These are phyloP conservation scores for Crithidia acanthocephali DNA, from an alignment of 208 protist genomes.

Conservation along the genomic window DNA sequence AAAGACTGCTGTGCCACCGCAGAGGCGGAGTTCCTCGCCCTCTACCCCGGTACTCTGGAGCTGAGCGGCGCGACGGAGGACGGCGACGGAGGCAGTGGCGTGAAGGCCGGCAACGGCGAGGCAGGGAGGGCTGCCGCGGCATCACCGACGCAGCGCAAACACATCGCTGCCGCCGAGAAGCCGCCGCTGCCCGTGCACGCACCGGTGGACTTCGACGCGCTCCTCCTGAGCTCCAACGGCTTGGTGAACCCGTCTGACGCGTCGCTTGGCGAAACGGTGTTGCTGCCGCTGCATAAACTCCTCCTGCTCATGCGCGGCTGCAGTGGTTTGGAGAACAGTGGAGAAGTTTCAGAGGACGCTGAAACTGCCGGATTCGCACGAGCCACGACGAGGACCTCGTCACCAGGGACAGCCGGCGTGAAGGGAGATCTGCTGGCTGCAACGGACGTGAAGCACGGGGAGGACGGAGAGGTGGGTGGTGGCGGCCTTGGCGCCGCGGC, in stretches of 20 bases:
- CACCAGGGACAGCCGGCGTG: background rate
- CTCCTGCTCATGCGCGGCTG: conserved; percentile 69
- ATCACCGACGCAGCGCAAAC: background rate
- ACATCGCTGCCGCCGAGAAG: background rate
- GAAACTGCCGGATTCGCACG: background rate
- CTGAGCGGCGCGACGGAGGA: background rate
- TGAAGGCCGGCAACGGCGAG: background rate
- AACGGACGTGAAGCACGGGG: background rate
- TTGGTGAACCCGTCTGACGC: background rate
- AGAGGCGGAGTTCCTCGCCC: conserved; percentile 18
- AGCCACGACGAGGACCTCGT: too few relatives aligned
- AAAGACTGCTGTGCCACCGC: conserved; percentile 14
- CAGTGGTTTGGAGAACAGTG: conserved; percentile 18
- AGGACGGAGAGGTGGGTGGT: too few relatives aligned
- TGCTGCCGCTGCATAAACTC: conserved; percentile 56
- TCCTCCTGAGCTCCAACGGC: background rate
- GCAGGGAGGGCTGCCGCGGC: background rate
- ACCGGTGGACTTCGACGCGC: conserved; percentile 13
- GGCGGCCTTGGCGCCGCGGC: background rate
- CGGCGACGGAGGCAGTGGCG: too few relatives aligned
- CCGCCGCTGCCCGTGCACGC: background rate
- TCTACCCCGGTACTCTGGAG: conserved; percentile 30
- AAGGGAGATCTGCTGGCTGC: background rate
- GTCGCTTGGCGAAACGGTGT: conserved; percentile 22
- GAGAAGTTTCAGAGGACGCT: background rate